Conservation (phyloP, 2,329 filamentous ascomycete genomes). For the Ceratocystis cubensis region DNA sequence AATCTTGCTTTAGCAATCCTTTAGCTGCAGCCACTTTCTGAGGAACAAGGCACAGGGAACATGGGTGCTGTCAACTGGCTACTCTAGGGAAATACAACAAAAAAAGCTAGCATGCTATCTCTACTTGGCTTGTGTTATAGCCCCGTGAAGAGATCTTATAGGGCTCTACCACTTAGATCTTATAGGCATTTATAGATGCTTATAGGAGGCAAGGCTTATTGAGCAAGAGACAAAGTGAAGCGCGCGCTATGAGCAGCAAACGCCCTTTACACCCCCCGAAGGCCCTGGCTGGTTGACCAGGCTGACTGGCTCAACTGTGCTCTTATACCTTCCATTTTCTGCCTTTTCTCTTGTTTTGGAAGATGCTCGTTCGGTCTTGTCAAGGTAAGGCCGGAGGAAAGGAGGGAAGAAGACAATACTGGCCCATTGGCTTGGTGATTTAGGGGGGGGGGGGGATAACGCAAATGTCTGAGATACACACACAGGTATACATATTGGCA, state of each 20-base stretch:
- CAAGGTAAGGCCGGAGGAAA: too few species aligned
- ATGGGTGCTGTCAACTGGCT: background rate
- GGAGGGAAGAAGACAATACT: background rate
- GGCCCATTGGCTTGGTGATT: background rate
- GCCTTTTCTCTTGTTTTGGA: too few species aligned
- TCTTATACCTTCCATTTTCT: background rate
- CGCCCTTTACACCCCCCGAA: background rate
- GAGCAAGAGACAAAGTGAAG: background rate
- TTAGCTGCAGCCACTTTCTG: background rate
- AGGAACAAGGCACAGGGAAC: background rate
- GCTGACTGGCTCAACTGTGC: background rate
- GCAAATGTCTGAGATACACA: background rate
- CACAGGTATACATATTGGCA: too few species aligned
- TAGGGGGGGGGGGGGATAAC: background rate
- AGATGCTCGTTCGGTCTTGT: too few species aligned
- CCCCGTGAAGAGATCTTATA: background rate
- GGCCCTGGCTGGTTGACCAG: too few species aligned
- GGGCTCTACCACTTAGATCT: slow-evolving; percentile 4
- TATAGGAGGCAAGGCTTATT: background rate
- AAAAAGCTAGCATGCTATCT: background rate
- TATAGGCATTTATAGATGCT: background rate
- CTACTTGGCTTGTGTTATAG: background rate
- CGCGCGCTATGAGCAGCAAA: background rate
- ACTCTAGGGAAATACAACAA: background rate
- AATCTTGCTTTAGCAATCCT: background rate